Base-by-base conservation (phyloP, 2,329 filamentous ascomycete species). In the Ramularia collo-cygni region DNA sequence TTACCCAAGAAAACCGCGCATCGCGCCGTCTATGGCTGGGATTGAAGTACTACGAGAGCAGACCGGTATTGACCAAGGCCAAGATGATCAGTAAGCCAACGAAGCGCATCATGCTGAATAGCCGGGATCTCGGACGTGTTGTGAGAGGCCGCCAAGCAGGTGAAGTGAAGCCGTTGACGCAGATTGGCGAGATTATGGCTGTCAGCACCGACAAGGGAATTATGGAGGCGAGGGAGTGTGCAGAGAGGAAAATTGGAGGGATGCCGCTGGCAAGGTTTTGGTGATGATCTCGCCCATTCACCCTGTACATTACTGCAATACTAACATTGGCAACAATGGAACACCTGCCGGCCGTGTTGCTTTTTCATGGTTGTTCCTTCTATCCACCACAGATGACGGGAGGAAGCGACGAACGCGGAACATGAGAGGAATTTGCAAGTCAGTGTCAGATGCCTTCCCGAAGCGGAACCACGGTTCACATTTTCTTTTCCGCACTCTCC, bases 11-110 rank as follows among this genome's bases (percentile, higher is more conserved):
- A 16, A 95, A 93, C 64, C 77, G 87, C 27, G 76, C 87, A 4
- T 74, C 70, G 28, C 75, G 85, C 59, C 74, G 89, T 44, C 68
- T 95, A 51, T 95, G 89, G 89, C 66, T 95, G 9, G 87, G 87
- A 1, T 69, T 95, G 56, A 95, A 95, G 69, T 95, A 95, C 74
- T 85, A 77, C 77, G 79, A 88, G 52, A 83, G 83, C 58, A 72
- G 81, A 63, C 86, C 89, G 4, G 87, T 95, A 15, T 66, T 95
- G 51, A 71, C 70, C 47, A 73, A 77, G 49, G 73, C 90, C 56
- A 63, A 65, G 35, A 62, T 83, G 58, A 70, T 94, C 44, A 83
- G 76, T 57, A 90, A 81, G 64, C 83, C 87, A 8, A 89, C 77
- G 55, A 74, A 86, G 50, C 65, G 78, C 53, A 75, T 93, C 60